Base-by-base conservation (phyloP, 371 early-diverging fungal species). In the Actinomortierella ambigua region DNA sequence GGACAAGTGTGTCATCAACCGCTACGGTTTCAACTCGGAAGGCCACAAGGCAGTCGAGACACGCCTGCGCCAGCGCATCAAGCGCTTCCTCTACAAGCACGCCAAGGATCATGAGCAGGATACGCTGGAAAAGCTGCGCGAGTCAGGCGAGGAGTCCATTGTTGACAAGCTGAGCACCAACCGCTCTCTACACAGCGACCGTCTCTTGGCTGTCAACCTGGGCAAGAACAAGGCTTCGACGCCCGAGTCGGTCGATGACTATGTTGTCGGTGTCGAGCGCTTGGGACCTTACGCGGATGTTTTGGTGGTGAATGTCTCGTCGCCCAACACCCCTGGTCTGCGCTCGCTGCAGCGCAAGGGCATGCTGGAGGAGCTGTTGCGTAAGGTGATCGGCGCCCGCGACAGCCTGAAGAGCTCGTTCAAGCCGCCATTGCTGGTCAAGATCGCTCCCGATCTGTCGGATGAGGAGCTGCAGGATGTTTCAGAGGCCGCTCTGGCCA, bases 11-110 rank as follows among this genome's bases (percentile, higher is more conserved):
- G 85, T 90, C 49, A 91, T 95, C 61, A 95, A 95, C 78, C 88
- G 95, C 28, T 93, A 93, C 77, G 95, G 95, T 5, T 87, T 95
- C 82, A 93, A 93, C 78, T 91, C 90, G 50, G 89, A 87, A 22
- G 95, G 95, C 18, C 86, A 86, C 62, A 75, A 67, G 17, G 76
- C 55, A 11, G 89, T 87, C 23, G 76, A 63, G 20, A 60, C 79
- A 5, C 83, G 92, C 20, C 81, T 95, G 20, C 78, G 79, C 27
- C 68, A 84, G 50, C 84, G 93, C 34, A 71, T 91, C 68, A 83
- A 89, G 80, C 78, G 81, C 17, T 85, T 79, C 66, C 59, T 87
- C 53, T 69, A 82, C 34, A 63, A 83, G 46, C 78, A 81, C 49
- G 67, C 79, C 62, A 69, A 75, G 46, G 55, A 68, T 55, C 64